Percentiles rank a stretch among this genome's conserved stretches.
Evolutionary conservation across 306 rosid genomes (phyloP).

Genomic region (cucumber (Cucumis sativus)): DNA sequence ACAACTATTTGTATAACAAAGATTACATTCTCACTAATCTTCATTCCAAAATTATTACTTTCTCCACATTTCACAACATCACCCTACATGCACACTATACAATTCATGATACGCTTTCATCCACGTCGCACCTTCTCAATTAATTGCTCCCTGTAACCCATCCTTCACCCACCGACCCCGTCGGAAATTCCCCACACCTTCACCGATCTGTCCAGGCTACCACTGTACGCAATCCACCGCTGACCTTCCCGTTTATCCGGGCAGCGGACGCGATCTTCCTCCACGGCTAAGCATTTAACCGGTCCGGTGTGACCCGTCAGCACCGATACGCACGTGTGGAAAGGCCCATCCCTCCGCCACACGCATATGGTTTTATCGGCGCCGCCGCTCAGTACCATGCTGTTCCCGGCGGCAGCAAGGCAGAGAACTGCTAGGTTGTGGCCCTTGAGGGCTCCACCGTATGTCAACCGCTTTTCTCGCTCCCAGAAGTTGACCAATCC

Average conservation of each 20-base stretch:
- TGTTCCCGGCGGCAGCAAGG: constrained; percentile 38
- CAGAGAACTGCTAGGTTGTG: constrained; percentile 78
- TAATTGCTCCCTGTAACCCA: background rate
- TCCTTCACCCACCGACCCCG: background rate
- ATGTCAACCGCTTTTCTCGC: constrained; percentile 27
- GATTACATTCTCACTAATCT: background rate
- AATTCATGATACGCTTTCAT: background rate
- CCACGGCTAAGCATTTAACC: constrained; percentile 74
- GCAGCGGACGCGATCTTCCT: constrained; percentile 23
- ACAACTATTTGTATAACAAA: background rate
- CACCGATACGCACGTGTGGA: constrained; percentile 66
- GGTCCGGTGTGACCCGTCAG: constrained; percentile 78
- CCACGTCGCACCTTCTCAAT: background rate
- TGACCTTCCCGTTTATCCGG: constrained; percentile 3
- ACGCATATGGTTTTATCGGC: constrained; percentile 80
- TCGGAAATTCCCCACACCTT: constrained; percentile 73
- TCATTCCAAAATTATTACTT: background rate
- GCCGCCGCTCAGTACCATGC: constrained; percentile 54
- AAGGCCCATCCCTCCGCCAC: constrained; percentile 56
- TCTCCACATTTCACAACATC: background rate
- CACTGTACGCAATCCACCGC: constrained; percentile 71
- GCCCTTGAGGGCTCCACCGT: constrained; percentile 69
- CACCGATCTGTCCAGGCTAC: constrained; percentile 87
- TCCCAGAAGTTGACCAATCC: constrained; percentile 81
- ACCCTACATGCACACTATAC: background rate